Evolutionary conservation across 441 rosid genomes (phyloP), one percentile per base, ranked within the genome.

Genomic region (Geranium incanum): DNA sequence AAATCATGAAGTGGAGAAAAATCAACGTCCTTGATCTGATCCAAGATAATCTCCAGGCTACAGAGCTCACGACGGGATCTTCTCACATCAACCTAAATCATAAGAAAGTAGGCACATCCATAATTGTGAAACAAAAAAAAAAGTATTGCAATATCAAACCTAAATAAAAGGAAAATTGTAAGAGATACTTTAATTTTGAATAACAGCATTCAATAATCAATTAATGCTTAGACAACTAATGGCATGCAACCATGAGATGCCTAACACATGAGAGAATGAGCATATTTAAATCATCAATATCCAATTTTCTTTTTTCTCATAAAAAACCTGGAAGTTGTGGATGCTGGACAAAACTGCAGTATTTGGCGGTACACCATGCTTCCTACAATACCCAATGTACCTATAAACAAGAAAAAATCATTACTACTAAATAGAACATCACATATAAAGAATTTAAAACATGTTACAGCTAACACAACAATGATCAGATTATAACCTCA

Each of bases 1-100:
- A 89, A 66, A 83, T 89, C 91, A 70, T 84, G 80, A 71, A 93
- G 89, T 4, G 98, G 93, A 69, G 73, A 84, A 78, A 81, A 80
- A 78, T 89, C 98, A 75, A 77, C 74, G 55, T 86, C 90, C 79
- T 86, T 85, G 71, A 91, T 73, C 38, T 72, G 72, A 70, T 91
- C 93, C 81, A 88, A 60, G 67, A 78, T 77, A 69, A 93, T 79
- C 76, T 85, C 89, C 64, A 93, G 73, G 71, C 73, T 72, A 63
- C 96, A 86, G 41, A 37, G 55, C 79, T 85, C 82, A 6, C 80
- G 72, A 73, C 76, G 75, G 43, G 63, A 57, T 57, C 63, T 57
- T 57, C 28, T 57, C 16, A 57, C 28, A 7, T 57, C 63, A 57
- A 57, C 19, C 63, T 57, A 23, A 57, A 57, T 16, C 19, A 57